Percentiles rank a stretch among this genome's conserved stretches.
These are phyloP conservation scores for Paecilomyces sp. DNA, from an alignment of 2,329 filamentous ascomycete genomes.

Conservation along the genomic window DNA sequence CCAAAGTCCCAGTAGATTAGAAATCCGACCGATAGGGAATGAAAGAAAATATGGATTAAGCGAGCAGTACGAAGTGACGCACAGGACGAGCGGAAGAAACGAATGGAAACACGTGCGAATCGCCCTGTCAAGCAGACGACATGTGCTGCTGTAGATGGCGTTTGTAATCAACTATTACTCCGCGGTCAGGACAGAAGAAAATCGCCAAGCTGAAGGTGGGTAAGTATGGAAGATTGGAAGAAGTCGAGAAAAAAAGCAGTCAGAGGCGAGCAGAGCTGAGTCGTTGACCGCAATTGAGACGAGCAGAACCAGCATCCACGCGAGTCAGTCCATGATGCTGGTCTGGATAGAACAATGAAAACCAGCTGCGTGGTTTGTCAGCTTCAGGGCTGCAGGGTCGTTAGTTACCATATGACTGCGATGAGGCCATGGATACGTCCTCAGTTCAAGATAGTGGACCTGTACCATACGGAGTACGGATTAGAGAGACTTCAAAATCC, in stretches of 20 bases:
- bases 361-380: not conserved
- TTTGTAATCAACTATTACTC: not conserved
- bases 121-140: not conserved
- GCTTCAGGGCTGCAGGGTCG: not conserved
- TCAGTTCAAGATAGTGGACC: not conserved
- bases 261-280: not conserved
- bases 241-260: not conserved
- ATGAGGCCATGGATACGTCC: not conserved
- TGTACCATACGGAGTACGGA: not conserved
- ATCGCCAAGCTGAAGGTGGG: not conserved
- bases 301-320: not conserved
- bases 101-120: not conserved
- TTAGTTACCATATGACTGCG: too few species aligned
- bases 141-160: not conserved
- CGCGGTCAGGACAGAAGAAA: not conserved
- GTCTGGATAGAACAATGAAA: not conserved
- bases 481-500: too few species aligned
- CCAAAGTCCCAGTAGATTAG: not conserved
- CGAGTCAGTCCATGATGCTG: not conserved
- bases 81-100: not conserved
- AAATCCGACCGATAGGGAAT: not conserved
- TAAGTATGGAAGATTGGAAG: not conserved
- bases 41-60: not conserved
- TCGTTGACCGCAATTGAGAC: not conserved
- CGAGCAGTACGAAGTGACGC: not conserved